Evolutionary conservation across 768 basidiomycete species (phyloP), one percentile per base, ranked within the genome.

Genomic region (Boletus sensibilis): DNA sequence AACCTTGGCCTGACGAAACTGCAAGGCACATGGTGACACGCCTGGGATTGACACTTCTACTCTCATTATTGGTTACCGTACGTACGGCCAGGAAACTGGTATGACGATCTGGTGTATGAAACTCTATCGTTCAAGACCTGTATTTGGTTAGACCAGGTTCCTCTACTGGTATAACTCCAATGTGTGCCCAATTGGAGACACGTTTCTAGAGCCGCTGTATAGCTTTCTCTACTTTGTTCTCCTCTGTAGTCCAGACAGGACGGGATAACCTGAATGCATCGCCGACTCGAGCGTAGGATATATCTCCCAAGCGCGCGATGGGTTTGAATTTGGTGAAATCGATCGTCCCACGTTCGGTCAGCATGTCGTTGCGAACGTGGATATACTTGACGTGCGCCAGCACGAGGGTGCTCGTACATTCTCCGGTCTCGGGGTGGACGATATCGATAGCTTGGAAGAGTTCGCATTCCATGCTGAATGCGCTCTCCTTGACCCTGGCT

Each of bases 391-490:
- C 68, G n/a, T 64, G 72, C 6, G 74, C 78, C 16, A 79, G 61
- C 8, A 79, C 55, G 33, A 79, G 64, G 2, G 72, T 75, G 34
- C 56, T 67, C 50, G 66, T 71, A 10, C 50, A 52, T 29, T 52
- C 54, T 4, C 67, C 65, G 2, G 67, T 69, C 7, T 54, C 58
- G 14, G 77, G 75, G 42, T 76, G 63, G 11, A 61, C 53, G 61
- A 79, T 71, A 38, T 76, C 74, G 54, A 74, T 62, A 4, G 67
- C 58, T 50, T 78, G 55, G 45, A 18, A 57, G 34, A 54, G 50
- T 52, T 77, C 76, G 61, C 78, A 79, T 59, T 79, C 78, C 76
- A 79, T 75, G 60, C 74, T 76, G 64, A 79, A 78, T 4, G 78
- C 78, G 58, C 78, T 79, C 43, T 79, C 78, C 53, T 71, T 71